These are phyloP conservation scores for Raphidocelis subcapitata DNA, from an alignment of 139 green algal genomes.

Conservation along the genomic window DNA sequence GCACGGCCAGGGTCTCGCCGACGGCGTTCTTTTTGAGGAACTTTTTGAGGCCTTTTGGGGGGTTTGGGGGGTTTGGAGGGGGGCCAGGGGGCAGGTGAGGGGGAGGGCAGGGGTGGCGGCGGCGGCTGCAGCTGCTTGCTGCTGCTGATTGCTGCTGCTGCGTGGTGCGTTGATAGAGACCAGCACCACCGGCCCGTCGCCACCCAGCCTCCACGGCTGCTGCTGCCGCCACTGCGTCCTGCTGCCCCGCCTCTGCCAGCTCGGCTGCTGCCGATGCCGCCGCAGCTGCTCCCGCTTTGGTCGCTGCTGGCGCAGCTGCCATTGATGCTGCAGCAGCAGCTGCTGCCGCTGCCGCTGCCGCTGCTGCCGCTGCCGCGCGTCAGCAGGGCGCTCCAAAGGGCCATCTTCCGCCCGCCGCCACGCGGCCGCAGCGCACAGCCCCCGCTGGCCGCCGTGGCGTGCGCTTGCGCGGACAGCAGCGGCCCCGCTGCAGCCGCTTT, in stretches of 20 bases:
- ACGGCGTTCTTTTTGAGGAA: slow-evolving; percentile 96
- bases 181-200: too few species aligned
- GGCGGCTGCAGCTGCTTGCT: not conserved
- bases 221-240: not conserved
- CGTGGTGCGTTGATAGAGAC: not conserved
- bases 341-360: not conserved
- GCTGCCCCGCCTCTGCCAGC: not conserved
- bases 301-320: not conserved
- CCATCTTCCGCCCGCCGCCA: too few species aligned
- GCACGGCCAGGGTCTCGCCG: slow-evolving; percentile 87
- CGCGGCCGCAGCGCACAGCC: too few species aligned
- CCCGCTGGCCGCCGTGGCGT: too few species aligned
- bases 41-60: slow-evolving; percentile 92
- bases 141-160: slow-evolving; percentile 8
- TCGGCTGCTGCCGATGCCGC: too few species aligned
- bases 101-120: not conserved
- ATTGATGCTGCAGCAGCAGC: not conserved
- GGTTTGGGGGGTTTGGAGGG: not conserved
- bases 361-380: not conserved
- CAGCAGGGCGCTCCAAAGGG: too few species aligned
- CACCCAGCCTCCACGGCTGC: not conserved
- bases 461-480: too few species aligned
- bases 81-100: not conserved
- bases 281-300: too few species aligned
- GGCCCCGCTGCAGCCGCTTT: too few species aligned